A percentile compares a stretch with the other conserved stretches of the same genome.
Conservation (phyloP, 1,139 yeast species). For the Protomyces arabidopsidicola region DNA sequence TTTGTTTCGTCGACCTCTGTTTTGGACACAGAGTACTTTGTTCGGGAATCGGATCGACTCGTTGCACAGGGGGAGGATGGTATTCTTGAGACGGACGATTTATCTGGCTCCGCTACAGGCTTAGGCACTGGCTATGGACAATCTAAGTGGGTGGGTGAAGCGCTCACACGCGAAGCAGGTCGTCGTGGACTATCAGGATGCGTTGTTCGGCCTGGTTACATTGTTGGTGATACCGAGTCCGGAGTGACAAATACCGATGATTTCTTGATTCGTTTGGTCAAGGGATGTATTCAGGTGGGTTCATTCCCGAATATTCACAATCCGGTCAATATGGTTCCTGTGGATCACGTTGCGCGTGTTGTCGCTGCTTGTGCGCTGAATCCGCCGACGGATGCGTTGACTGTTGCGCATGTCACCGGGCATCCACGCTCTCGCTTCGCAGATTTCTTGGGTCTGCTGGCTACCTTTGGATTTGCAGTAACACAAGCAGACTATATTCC, state of each 20-base stretch:
- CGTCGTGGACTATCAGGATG: conserved; percentile 75
- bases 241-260: conserved; percentile 95
- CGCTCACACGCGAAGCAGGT: conserved; percentile 82
- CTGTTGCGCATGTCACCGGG: conserved; percentile 93
- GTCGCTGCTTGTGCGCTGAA: conserved; percentile 76
- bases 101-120: conserved; percentile 73
- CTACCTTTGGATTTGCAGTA: conserved; percentile 67
- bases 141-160: conserved; percentile 95
- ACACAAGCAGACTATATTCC: conserved; percentile 59
- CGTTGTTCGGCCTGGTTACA: conserved; percentile 92
- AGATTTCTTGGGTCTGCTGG: conserved; percentile 63
- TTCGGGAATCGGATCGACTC: conserved; percentile 68
- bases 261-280: conserved; percentile 85
- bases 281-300: conserved; percentile 88
- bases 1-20: conserved; percentile 96
- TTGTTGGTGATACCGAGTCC: conserved; percentile 74
- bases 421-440: conserved; percentile 85
- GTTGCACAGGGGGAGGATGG: conserved; percentile 64
- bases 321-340: conserved; percentile 94
- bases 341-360: conserved; percentile 93
- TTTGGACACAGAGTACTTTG: conserved; percentile 76
- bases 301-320: conserved; percentile 78
- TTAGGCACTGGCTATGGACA: conserved; percentile 94
- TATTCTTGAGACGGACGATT: conserved; percentile 72
- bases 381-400: conserved; percentile 54